A percentile compares a stretch with the other conserved stretches of the same genome.
Conservation (phyloP, 257 asterid species). For the Scutellaria barbata region DNA sequence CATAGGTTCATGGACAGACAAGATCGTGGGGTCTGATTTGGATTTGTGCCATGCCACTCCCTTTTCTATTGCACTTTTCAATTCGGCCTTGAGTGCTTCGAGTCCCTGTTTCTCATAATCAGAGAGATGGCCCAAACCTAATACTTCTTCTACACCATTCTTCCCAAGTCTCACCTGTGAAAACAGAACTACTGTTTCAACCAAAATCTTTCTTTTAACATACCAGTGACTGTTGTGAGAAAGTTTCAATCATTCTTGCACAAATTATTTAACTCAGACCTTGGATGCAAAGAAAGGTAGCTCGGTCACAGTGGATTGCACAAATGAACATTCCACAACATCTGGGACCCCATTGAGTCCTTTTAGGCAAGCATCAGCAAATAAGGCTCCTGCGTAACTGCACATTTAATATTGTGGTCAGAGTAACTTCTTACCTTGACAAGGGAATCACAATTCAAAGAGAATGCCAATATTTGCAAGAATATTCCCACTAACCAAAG, state of each 20-base stretch:
- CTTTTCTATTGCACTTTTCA: conserved; percentile 69
- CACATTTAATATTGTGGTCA: neutral
- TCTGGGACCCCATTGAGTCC: conserved; percentile 91
- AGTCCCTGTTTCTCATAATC: conserved; percentile 75
- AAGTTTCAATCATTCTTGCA: neutral
- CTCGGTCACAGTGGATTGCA: conserved; percentile 74
- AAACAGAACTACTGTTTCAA: conserved; percentile 4
- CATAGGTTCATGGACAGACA: conserved; percentile 28
- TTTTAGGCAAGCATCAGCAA: conserved; percentile 89
- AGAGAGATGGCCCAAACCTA: conserved; percentile 64
- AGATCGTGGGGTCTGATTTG: conserved; percentile 13
- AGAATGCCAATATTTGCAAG: neutral
- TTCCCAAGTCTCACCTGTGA: conserved; percentile 75
- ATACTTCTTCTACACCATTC: conserved; percentile 78
- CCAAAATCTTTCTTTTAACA: neutral
- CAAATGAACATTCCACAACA: conserved; percentile 76
- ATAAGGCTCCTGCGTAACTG: conserved; percentile 57
- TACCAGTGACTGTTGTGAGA: neutral
- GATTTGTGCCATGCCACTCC: conserved; percentile 54
- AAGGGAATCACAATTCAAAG: neutral
- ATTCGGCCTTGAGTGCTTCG: conserved; percentile 69
- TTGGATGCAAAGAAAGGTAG: conserved; percentile 83
- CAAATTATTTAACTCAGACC: conserved; percentile 37
- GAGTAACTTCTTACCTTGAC: conserved; percentile 4
- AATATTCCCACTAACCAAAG: neutral